Percentiles rank a stretch among this genome's conserved stretches.
phyloP scores from a whole-genome alignment of 78 protist genomes.

The Protostelium mycophagum region DNA sequence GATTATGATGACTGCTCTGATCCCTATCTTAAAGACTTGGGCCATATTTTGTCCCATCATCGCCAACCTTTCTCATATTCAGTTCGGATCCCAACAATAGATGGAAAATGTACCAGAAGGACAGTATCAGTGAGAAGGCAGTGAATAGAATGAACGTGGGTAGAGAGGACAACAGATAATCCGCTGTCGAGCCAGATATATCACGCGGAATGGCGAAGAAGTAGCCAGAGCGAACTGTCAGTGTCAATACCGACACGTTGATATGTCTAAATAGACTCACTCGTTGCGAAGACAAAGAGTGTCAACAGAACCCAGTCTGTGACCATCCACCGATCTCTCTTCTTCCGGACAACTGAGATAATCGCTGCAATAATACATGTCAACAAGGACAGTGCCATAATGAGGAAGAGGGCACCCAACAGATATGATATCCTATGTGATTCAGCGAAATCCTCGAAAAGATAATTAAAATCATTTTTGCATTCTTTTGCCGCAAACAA shows the following conservation, averaged over 20 bases:
- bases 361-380: no score
- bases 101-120: background rate
- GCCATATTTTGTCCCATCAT: no score
- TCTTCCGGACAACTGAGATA: background rate
- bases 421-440: background rate
- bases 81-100: no score
- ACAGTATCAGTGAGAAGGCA: background rate
- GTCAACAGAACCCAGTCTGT: background rate
- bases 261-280: background rate
- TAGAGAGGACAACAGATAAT: background rate
- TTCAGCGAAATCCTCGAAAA: no score
- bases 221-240: background rate
- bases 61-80: no score
- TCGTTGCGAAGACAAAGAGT: background rate
- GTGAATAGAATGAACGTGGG: background rate
- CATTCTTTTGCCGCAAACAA: no score
- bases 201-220: background rate
- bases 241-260: background rate
- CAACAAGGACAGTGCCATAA: no score
- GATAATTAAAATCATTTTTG: no score
- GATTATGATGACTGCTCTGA: background rate
- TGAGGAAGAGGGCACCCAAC: background rate
- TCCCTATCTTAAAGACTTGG: background rate
- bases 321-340: background rate
- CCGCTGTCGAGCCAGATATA: background rate